Evolutionary conservation across 2,329 filamentous ascomycete genomes (phyloP), one percentile per base, ranked within the genome.

Genomic region (Paecilomyces formosus): DNA sequence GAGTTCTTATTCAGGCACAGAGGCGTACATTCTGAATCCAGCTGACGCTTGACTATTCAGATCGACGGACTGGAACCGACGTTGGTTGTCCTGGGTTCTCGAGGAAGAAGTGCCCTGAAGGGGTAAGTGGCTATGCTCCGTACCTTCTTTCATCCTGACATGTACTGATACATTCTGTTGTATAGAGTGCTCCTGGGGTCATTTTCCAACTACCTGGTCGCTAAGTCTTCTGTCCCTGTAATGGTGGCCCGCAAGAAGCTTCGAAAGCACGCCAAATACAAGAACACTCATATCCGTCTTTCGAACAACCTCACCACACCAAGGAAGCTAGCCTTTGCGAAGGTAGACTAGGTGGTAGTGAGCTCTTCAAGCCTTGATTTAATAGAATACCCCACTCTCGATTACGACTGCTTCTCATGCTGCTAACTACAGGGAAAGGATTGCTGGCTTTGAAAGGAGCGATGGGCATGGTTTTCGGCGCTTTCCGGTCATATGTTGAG

Each of bases 201-300:
- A 0, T 97, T 99, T 75, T 96, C 90, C 61, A 97, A 97, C 72
- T 99, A 99, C 70, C 82, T 99, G 7, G 92, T 99, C 31, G 96
- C 92, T 39, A 97, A 97, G 78, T 96, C 91, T 63, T 96, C 90
- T 2, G 92, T 96, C 15, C 94, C 94, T 0, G 94, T 99, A 60
- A 99, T 99, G 94, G 94, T 97, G 35, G 94, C 94, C 7, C 82
- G 94, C 60, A 97, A 96, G 79, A 88, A 90, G 59, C 81, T 97
- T 51, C 83, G 89, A 54, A 96, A 96, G 74, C 89, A 95, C 76
- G 87, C 85, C 72, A 92, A 93, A 72, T 89, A 88, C 72, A 89
- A 88, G 74, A 84, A 85, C 61, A 82, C 85, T 18, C 84, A 86
- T 51, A 78, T 90, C 60, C 85, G 86, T 60, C 84, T 94, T 63